Evolutionary conservation across 202 grass and related monocot species (phyloP), one percentile per base, ranked within the genome.

Genomic region (Setaria italica): DNA sequence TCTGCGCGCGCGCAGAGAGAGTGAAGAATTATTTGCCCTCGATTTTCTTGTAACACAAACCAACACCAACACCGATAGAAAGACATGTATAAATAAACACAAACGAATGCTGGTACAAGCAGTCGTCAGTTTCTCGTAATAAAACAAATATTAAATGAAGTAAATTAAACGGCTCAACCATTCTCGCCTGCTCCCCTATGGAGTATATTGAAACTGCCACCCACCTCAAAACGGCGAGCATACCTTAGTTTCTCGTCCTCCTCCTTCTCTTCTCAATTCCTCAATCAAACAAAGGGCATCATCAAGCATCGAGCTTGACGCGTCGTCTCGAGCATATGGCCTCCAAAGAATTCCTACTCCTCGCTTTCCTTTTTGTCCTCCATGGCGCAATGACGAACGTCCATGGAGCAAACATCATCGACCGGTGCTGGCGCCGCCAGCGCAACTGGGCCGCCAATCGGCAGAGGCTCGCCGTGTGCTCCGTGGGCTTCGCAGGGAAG

Each of bases 401-500:
- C 33, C 46, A 30, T 6, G 50, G 67, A 29, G 60, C 49, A 17
- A 98, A 98, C 72, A 4, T 91, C 49, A 89, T 98, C 20, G 95
- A 98, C 75, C 73, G 82, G 49, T 98, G 95, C 82, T 92, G 95
- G 93, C 91, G 95, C 3, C 53, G 87, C 11, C 70, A 90, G 9
- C 30, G 14, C 21, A 89, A 87, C 29, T 98, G 95, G 95, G 84
- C 82, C 1, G 67, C 86, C 3, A 75, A 94, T 75, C 86, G 93
- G 42, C 86, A 95, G 55, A 72, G 89, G 1, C 88, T 98, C 2
- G 90, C 93, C 48, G 42, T 69, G 9, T 98, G 95, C 75, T 95
- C 95, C 1, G 88, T 94, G 4, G 93, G 95, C 4, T 98, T 94
- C 55, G 79, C 88, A 0, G 95, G 95, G 3, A 98, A 94, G 80